Evolutionary conservation across 805 yeast species (phyloP), one percentile per base, ranked within the genome.

Genomic region (Saccharomyces jurei): DNA sequence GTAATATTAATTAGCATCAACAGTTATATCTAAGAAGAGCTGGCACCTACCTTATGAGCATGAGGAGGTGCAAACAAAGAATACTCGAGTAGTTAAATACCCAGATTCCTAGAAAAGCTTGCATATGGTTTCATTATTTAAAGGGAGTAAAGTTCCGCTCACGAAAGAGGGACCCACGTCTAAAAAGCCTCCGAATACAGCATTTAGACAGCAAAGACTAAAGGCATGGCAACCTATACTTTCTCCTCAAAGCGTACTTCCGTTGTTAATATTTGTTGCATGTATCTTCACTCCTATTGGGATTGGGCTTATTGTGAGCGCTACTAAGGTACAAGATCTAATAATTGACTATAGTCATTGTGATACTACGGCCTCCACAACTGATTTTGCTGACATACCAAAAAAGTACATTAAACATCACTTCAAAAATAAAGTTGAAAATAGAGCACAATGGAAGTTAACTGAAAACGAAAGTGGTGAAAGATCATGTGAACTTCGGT

Each of bases 281-380:
- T 74, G 89, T 25, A 77, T 94, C 4, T 90, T 91, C 72, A 88
- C 94, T 1, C 97, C 97, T 1, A 79, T 94, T 50, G 99, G 99
- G 3, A 86, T 91, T 30, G 95, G 89, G 14, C 79, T 94, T 54
- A 70, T 90, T 29, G 80, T 80, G 60, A 85, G 95, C n/a, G 80
- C 89, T n/a, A 78, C 81, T 67, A 80, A 81, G 58, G 92, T 92
- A 14, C 89, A 92, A 65, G 83, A 85, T 61, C 58, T 94, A 30
- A 77, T 79, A 49, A 77, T 94, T 36, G 84, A 90, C 61, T 94
- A 94, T 66, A 81, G 90, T 51, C 70, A 80, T 44, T 94, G 99
- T 72, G 77, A 71, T 47, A 64, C 64, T 1, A 56, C 76, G 44
- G 89, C 88, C 2, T 73, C 77, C 1, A 59, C 74, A 3, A 60